Base-by-base conservation (phyloP, 306 rosid genomes). In the Castanea mollissima region DNA sequence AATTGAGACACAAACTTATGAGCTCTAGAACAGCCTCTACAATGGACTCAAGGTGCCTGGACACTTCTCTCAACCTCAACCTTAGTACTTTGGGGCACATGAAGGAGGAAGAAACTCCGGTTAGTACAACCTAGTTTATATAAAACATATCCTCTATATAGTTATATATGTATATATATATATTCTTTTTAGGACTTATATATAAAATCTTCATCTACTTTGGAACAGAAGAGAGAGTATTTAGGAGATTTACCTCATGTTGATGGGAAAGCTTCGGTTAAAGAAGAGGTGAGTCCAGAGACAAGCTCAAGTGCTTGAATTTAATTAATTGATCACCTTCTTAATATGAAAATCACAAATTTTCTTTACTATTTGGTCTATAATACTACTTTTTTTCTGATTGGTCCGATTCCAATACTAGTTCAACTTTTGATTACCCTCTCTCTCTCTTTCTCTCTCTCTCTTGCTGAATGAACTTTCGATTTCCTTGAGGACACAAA, bases 31-130 rank as follows among this genome's bases (percentile, higher is more conserved):
- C 19, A 25, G 67, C 52, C 23, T 35, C 52, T 34, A 4, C 44
- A 49, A 84, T 84, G 90, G 87, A 85, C 18, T 69, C 80, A 46
- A 74, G 74, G 35, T 82, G 83, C 75, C 18, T 75, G 4, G 71
- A 86, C 46, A 85, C 91, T 77, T 89, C 90, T 84, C 89, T 92
- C 68, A 83, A 89, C 76, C 97, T 94, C 44, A 89, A 86, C 49
- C 16, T 83, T 29, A 38, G 62, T 76, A 87, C 93, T 80, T 75
- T 86, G 21, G 25, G 58, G 12, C 21, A 63, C 67, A 77, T 21
- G 5, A 34, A 41, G 1, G 54, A 49, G 14, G 68, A 38, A 54
- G 69, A 55, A 10, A 41, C 32, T 76, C 75, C 75, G 69, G 90
- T 86, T 70, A 69, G 90, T 81, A 31, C 11, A 54, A 11, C 35